phyloP scores from a whole-genome alignment of 2,329 filamentous ascomycete genomes.

The Graphiopsis chlorocephala region DNA sequence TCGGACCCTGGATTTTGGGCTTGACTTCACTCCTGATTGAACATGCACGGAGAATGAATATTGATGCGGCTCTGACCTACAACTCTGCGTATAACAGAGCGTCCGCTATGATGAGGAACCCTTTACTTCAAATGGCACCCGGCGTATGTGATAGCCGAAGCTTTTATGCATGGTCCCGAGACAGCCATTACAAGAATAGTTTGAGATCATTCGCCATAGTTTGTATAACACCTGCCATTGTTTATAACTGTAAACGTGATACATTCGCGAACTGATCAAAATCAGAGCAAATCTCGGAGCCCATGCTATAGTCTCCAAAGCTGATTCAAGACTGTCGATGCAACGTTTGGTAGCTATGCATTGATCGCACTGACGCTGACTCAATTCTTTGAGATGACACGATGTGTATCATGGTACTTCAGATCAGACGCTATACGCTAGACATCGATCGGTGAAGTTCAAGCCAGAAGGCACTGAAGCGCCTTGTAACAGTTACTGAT shows the following conservation, averaged over 20 bases:
- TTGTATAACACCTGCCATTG: not conserved
- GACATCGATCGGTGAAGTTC: not conserved
- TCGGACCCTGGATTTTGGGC: not conserved
- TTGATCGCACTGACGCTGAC: not conserved
- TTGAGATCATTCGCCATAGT: not conserved
- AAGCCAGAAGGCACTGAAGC: not conserved
- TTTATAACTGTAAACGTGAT: not conserved
- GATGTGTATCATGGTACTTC: not conserved
- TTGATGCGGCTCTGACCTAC: not conserved
- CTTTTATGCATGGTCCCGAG: not conserved
- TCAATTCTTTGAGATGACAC: not conserved
- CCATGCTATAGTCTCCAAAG: not conserved
- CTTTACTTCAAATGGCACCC: accelerated
- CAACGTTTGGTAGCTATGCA: not conserved
- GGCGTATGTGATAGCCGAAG: not conserved
- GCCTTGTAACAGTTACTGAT: not conserved
- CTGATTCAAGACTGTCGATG: not conserved
- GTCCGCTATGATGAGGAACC: not conserved
- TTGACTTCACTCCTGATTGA: not conserved
- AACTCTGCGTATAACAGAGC: not conserved
- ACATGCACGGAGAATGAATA: not conserved
- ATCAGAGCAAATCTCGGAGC: not conserved
- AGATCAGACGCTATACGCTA: not conserved
- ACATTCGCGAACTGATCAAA: not conserved
- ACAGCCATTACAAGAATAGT: not conserved